A percentile compares a stretch with the other conserved stretches of the same genome.
phyloP scores from a whole-genome alignment of 208 protist genomes.

The Leishmania lainsoni region DNA sequence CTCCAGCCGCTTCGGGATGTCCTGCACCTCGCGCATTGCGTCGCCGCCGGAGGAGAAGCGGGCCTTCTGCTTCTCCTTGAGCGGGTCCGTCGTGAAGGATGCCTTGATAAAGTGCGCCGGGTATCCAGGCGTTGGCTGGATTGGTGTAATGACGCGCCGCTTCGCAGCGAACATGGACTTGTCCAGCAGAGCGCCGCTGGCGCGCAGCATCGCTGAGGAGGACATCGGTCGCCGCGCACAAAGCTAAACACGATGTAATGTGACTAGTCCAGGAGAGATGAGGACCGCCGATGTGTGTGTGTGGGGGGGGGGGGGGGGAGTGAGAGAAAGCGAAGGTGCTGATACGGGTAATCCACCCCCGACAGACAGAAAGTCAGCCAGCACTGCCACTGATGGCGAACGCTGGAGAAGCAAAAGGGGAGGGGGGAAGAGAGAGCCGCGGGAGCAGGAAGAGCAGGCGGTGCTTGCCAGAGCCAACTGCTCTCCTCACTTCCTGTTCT shows the following conservation, averaged over 20 bases:
- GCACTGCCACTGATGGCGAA: neutral
- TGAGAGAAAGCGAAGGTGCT: neutral
- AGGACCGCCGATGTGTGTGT: neutral
- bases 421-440: conserved; percentile 5
- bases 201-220: conserved; percentile 34
- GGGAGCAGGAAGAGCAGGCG: conserved; percentile 1
- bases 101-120: conserved; percentile 86
- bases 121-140: conserved; percentile 83
- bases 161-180: conserved; percentile 93
- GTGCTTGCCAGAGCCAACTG: conserved; percentile 3
- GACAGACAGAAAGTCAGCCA: neutral
- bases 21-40: conserved; percentile 87
- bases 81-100: conserved; percentile 86
- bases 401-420: neutral
- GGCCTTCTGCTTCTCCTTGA: conserved; percentile 91
- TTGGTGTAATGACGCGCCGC: conserved; percentile 88
- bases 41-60: conserved; percentile 86
- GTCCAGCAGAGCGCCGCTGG: conserved; percentile 55
- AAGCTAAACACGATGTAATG: neutral
- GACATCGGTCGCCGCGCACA: neutral
- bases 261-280: neutral
- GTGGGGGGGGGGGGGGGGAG: neutral
- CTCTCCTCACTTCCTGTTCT: neutral
- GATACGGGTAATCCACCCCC: neutral
- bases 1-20: conserved; percentile 83